These are phyloP conservation scores for Dionaea muscipula DNA, from an alignment of 179 eudicot genomes.

Conservation along the genomic window DNA sequence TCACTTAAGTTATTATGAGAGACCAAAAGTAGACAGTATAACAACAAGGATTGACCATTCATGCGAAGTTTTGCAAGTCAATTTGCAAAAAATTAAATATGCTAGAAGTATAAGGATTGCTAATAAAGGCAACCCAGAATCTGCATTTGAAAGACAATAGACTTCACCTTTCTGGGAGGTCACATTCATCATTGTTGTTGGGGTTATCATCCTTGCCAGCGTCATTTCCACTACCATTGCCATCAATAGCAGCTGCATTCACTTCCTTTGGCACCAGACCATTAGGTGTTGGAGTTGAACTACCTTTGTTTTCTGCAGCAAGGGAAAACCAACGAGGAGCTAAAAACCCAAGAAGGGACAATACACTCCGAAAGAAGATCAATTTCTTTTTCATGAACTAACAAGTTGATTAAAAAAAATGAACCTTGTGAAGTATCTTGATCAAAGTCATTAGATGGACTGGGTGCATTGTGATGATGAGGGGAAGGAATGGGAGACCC, in stretches of 20 bases:
- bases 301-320: constrained; percentile 18
- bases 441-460: constrained; percentile 12
- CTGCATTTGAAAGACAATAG: not conserved
- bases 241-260: constrained; percentile 10
- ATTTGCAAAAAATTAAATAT: not conserved
- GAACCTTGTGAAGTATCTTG: constrained; percentile 30
- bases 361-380: too few relatives aligned
- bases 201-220: constrained; percentile 8
- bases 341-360: not conserved
- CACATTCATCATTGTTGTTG: constrained; percentile 17
- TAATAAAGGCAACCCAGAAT: not conserved
- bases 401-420: not conserved
- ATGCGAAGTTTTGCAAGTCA: too few relatives aligned
- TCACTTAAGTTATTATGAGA: too few relatives aligned
- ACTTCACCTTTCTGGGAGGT: constrained; percentile 29
- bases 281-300: constrained; percentile 10
- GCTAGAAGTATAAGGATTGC: not conserved
- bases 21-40: too few relatives aligned
- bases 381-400: not conserved
- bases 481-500: constrained; percentile 15
- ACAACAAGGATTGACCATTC: too few relatives aligned
- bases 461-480: not conserved
- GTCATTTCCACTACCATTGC: constrained; percentile 6
- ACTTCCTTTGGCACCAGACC: constrained; percentile 16
- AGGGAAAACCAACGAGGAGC: not conserved